Percentiles rank a stretch among this genome's conserved stretches.
These are phyloP conservation scores for Picochlorum sp. DNA, from an alignment of 139 green algal species.

Conservation along the genomic window DNA sequence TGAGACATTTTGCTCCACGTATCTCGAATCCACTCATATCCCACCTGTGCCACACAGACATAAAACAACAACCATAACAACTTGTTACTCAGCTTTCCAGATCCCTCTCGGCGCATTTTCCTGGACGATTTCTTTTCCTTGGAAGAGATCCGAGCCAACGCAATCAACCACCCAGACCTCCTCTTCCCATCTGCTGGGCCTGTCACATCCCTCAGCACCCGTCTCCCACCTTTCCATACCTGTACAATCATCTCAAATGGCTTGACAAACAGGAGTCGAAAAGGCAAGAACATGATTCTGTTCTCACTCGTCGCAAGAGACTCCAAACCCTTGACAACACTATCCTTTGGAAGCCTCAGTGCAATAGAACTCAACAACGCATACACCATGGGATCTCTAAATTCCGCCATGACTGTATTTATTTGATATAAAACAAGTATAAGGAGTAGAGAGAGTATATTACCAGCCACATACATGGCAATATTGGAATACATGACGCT, in stretches of 20 bases:
- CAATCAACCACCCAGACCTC: no score
- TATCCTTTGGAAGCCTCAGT: constrained; percentile 40
- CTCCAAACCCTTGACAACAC: constrained; percentile 28
- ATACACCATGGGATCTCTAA: constrained; percentile 44
- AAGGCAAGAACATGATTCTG: neutral
- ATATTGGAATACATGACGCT: constrained; percentile 11
- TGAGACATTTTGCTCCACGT: neutral
- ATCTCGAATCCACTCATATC: constrained; percentile 3
- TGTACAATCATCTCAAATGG: no score
- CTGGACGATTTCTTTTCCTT: no score
- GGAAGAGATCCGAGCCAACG: no score
- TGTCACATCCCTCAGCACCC: no score
- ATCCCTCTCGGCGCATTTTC: no score
- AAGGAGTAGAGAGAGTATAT: constrained; percentile 32
- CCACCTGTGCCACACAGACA: neutral
- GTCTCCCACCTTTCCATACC: no score
- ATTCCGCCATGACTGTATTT: constrained; percentile 38
- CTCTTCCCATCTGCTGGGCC: no score
- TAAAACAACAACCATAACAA: neutral
- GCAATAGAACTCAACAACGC: constrained; percentile 45
- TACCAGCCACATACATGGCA: constrained; percentile 33
- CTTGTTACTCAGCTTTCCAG: neutral
- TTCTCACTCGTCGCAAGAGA: neutral
- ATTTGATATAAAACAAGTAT: constrained; percentile 36
- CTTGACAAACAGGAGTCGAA: neutral